Percentiles rank a stretch among this genome's conserved stretches.
phyloP scores from a whole-genome alignment of 2,329 filamentous ascomycete genomes.

The Pseudogymnoascus sp. region DNA sequence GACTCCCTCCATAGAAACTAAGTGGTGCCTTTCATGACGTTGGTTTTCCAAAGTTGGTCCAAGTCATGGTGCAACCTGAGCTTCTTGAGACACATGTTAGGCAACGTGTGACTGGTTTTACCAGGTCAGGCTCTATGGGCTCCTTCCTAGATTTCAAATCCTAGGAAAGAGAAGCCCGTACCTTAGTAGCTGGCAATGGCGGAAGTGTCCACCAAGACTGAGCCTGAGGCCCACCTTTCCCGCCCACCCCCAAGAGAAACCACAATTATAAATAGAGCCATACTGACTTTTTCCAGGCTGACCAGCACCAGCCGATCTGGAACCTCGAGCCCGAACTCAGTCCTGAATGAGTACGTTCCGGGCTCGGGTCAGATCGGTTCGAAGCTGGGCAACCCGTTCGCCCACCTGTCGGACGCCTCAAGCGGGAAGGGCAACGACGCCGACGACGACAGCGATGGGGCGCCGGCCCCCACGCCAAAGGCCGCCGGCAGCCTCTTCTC shows the following conservation, averaged over 20 bases:
- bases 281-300: not conserved
- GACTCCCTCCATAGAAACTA: not conserved
- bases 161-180: not conserved
- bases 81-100: not conserved
- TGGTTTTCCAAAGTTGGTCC: not conserved
- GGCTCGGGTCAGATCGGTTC: constrained; percentile 10
- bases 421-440: constrained; percentile 39
- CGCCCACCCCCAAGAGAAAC: too few relatives aligned
- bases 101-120: not conserved
- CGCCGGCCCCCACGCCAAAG: not conserved
- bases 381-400: constrained; percentile 44
- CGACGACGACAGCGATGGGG: constrained; percentile 24
- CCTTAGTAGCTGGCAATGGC: not conserved
- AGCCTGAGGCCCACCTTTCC: not conserved
- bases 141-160: not conserved
- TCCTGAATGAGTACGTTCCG: constrained; percentile 20
- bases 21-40: not conserved
- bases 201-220: not conserved
- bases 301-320: constrained; percentile 4
- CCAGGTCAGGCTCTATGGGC: not conserved
- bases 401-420: constrained; percentile 48
- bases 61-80: not conserved
- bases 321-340: constrained; percentile 13
- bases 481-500: not conserved
- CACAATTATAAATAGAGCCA: not conserved